phyloP scores from a whole-genome alignment of 2,329 filamentous ascomycete genomes.

The Penicillium sumatraense region DNA sequence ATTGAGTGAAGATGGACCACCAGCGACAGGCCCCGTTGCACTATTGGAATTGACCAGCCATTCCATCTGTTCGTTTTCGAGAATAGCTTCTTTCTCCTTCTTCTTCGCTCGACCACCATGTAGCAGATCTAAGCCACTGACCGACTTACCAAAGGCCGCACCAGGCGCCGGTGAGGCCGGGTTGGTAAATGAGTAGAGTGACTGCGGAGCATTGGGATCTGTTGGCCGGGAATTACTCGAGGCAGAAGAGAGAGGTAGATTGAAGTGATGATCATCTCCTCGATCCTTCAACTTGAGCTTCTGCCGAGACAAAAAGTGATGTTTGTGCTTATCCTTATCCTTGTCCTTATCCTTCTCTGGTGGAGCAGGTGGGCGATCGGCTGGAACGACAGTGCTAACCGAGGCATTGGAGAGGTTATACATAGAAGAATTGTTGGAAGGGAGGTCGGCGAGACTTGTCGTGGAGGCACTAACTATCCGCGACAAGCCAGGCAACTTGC shows the following conservation, averaged over 20 bases:
- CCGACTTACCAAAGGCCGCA: slow-evolving; percentile 76
- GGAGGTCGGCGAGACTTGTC: slow-evolving; percentile 60
- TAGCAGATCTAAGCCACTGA: slow-evolving; percentile 77
- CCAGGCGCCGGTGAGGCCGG: slow-evolving; percentile 65
- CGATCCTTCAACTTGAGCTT: slow-evolving; percentile 68
- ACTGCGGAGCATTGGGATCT: slow-evolving; percentile 66
- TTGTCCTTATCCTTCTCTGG: slow-evolving; percentile 49
- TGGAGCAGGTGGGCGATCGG: slow-evolving; percentile 42
- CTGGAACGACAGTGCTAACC: slow-evolving; percentile 63
- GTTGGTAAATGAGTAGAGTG: slow-evolving; percentile 66
- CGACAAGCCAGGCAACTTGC: slow-evolving; percentile 59
- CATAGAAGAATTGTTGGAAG: slow-evolving; percentile 60
- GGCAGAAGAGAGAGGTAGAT: slow-evolving; percentile 66
- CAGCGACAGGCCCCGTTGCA: slow-evolving; percentile 33
- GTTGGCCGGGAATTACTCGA: slow-evolving; percentile 68
- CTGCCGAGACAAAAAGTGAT: slow-evolving; percentile 68
- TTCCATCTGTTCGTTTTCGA: slow-evolving; percentile 43
- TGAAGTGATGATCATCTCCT: slow-evolving; percentile 58
- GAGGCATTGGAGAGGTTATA: slow-evolving; percentile 67
- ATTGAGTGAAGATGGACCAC: slow-evolving; percentile 42
- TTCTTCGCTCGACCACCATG: slow-evolving; percentile 77
- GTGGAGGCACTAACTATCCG: slow-evolving; percentile 64
- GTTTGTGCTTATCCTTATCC: slow-evolving; percentile 57
- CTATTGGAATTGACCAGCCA: slow-evolving; percentile 35
- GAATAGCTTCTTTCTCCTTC: slow-evolving; percentile 66